Evolutionary conservation across 352 stramenopile genomes (phyloP).

Genomic region (Aphanomyces euteiches): DNA sequence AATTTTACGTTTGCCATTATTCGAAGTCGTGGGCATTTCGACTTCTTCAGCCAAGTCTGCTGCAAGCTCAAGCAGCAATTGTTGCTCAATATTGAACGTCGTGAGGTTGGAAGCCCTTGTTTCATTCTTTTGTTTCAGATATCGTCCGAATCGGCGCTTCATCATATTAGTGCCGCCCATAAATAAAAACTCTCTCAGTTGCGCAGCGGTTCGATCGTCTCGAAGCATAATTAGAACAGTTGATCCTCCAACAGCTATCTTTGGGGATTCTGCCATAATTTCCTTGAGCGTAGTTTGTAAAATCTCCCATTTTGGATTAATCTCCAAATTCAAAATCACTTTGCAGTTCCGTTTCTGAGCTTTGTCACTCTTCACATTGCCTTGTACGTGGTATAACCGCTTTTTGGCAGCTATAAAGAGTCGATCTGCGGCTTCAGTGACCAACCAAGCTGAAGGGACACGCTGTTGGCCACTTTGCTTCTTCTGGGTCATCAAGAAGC

Average conservation of each 20-base stretch:
- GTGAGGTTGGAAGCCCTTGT: conserved; percentile 41
- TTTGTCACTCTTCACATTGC: conserved; percentile 42
- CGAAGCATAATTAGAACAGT: conserved; percentile 82
- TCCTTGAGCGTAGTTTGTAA: conserved; percentile 91
- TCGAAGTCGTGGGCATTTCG: neutral
- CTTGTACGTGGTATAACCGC: conserved; percentile 83
- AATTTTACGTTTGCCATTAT: conserved; percentile 33
- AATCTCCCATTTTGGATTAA: conserved; percentile 95
- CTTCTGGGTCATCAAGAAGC: conserved; percentile 90
- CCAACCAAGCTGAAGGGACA: conserved; percentile 92
- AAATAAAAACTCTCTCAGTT: conserved; percentile 79
- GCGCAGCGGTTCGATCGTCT: conserved; percentile 81
- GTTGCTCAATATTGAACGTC: conserved; percentile 55
- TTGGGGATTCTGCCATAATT: conserved; percentile 42
- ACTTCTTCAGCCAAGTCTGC: conserved; percentile 42
- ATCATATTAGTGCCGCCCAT: conserved; percentile 81
- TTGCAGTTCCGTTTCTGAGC: conserved; percentile 42
- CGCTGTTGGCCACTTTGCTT: conserved; percentile 75
- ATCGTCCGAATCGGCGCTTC: conserved; percentile 73
- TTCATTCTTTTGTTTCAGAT: conserved; percentile 69
- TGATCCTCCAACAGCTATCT: conserved; percentile 39
- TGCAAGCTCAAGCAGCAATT: conserved; percentile 54
- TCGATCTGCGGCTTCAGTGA: conserved; percentile 90
- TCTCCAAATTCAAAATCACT: conserved; percentile 67
- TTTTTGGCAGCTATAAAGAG: conserved; percentile 92